These are phyloP conservation scores for Suillus discolor DNA, from an alignment of 768 basidiomycete species.

Conservation along the genomic window DNA sequence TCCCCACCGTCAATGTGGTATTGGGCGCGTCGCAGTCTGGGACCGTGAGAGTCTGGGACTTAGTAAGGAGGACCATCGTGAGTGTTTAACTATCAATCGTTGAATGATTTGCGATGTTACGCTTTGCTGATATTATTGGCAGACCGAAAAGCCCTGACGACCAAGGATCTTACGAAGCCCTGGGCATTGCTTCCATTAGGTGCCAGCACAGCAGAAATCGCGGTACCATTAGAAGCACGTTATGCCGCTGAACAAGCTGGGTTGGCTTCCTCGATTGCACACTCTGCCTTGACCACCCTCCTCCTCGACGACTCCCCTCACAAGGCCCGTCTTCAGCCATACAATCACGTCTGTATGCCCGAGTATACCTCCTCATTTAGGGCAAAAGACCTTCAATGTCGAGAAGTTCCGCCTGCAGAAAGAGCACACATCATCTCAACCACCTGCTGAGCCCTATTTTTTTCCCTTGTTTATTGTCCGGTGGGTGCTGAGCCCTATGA, in stretches of 20 bases:
- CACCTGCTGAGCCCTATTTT: no score
- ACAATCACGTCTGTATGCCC: conserved; percentile 76
- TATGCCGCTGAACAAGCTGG: background rate
- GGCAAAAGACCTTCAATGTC: conserved; percentile 34
- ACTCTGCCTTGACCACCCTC: conserved; percentile 50
- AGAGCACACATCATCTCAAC: background rate
- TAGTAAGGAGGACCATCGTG: conserved; percentile 62
- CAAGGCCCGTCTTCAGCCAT: conserved; percentile 71
- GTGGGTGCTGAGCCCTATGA: conserved; percentile 43
- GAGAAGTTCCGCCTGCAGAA: background rate
- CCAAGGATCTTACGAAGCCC: conserved; percentile 74
- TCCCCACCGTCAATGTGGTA: conserved; percentile 71
- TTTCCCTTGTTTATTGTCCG: no score
- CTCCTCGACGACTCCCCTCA: conserved; percentile 54
- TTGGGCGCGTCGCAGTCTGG: conserved; percentile 76
- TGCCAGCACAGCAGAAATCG: conserved; percentile 7
- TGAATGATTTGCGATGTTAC: background rate
- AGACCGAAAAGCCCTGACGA: conserved; percentile 43
- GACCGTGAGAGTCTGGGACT: conserved; percentile 78
- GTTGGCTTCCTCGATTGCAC: conserved; percentile 17
- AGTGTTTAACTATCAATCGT: conserved; percentile 36
- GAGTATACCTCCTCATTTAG: conserved; percentile 61
- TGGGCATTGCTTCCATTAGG: conserved; percentile 51
- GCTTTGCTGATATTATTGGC: conserved; percentile 4
- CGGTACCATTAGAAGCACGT: background rate